Evolutionary conservation across 345 rosid species (phyloP).

Genomic region (Camelina laxa): DNA sequence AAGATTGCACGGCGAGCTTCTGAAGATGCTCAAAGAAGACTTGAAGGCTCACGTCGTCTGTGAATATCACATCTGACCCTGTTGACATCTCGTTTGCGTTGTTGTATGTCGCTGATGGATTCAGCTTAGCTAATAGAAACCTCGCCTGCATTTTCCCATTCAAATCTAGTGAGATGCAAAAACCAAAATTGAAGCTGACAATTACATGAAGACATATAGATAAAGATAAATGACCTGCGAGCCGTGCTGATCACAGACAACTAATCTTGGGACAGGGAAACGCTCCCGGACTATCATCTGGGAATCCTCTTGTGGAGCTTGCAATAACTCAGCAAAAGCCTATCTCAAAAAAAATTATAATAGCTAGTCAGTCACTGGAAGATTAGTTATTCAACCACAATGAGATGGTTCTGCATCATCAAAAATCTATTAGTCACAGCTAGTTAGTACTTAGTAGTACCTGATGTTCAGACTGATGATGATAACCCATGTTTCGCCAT

Average conservation of each 20-base stretch:
- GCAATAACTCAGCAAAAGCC: constrained; percentile 88
- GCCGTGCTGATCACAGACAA: constrained; percentile 97
- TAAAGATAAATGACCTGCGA: constrained; percentile 65
- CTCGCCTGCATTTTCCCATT: constrained; percentile 64
- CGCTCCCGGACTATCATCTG: constrained; percentile 74
- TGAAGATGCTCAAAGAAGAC: constrained; percentile 96
- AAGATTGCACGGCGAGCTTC: constrained; percentile 94
- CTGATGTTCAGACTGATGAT: constrained; percentile 90
- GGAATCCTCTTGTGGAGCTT: constrained; percentile 83
- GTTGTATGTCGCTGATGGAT: constrained; percentile 93
- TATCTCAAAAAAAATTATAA: constrained; percentile 26
- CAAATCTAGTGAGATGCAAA: not conserved
- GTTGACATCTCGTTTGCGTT: constrained; percentile 73
- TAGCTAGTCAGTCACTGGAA: not conserved
- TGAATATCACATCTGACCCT: constrained; percentile 87
- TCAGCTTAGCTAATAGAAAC: constrained; percentile 89
- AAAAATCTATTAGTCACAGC: not conserved
- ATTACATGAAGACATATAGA: not conserved
- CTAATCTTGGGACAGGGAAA: constrained; percentile 96
- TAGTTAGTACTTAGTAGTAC: constrained; percentile 42
- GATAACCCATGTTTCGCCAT: constrained; percentile 97
- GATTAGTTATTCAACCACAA: not conserved
- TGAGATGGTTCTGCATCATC: not conserved
- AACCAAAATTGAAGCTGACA: constrained; percentile 4
- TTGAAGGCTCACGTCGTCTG: constrained; percentile 94